Base-by-base conservation (phyloP, 371 early-diverging fungal genomes). In the Gilbertella persicaria region DNA sequence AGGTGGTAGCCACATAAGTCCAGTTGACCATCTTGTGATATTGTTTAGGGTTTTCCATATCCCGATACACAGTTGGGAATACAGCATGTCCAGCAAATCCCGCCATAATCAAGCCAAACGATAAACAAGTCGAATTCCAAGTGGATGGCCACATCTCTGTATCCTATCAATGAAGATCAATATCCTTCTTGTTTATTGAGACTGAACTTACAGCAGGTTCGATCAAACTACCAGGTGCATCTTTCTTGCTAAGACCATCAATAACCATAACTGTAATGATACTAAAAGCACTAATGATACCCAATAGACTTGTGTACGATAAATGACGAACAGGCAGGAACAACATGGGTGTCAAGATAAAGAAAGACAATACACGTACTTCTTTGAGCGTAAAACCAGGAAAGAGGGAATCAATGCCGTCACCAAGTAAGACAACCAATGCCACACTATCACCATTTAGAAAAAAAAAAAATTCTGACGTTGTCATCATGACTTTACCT, bases 151-250 rank as follows among this genome's bases (percentile, higher is more conserved):
- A 69, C 16, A 67, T 38, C n/a, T 56, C 53, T 10, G 75, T 74
- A 56, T 62, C 68, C 71, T 73, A 69, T 39, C n/a, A n/a, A n/a
- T n/a, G n/a, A n/a, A n/a, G n/a, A n/a, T n/a, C 10, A 20, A 4
- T n/a, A 5, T 30, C 3, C 17, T 35, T 46, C 26, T 50, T 33
- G 26, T 40, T 26, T 33, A 14, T 35, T 28, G 23, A 29, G 24
- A 23, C 23, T 53, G 1, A 23, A 68, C 75, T 66, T 74, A 70
- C 74, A 20, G 79, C 81, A 13, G 82, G 80, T 36, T 83, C 74
- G 20, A 66, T 55, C 28, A 91, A 50, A 46, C 82, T 80, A 20
- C 89, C 89, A 5, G 89, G 90, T 4, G 63, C 58, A 6, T 60
- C 57, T 6, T 37, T 26, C 45, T 80, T 80, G n/a, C 62, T 52